Base-by-base conservation (phyloP, 108 stramenopile genomes). In the Cyclotella distinguenda region DNA sequence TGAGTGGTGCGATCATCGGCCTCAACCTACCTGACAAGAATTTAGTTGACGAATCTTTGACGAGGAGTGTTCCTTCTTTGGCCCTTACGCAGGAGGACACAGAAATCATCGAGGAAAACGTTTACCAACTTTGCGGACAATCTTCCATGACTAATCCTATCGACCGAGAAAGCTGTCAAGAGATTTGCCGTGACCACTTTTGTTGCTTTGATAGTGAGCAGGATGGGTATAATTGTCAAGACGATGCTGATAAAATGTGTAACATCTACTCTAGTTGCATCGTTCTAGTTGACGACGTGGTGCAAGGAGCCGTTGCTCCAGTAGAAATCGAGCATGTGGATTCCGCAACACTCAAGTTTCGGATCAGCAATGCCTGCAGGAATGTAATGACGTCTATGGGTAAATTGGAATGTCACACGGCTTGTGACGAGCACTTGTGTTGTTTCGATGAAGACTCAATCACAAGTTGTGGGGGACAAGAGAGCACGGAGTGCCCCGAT, bases 141-240 rank as follows among this genome's bases (percentile, higher is more conserved):
- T 53, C 43, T 13, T 32, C 60, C 3, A 22, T 72, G 21, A 26
- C 15, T 0, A 47, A 35, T 1, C 32, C 40, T 15, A 26, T 9
- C 13, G 70, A 62, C 4, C 53, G 70, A n/a, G 43, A 34, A 50
- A 60, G 48, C 31, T 72, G 70, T 52, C 70, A 72, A 47, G 39
- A 53, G 31, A 35, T 56, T n/a, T 72, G 70, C 28, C 61, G 57
- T 49, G 55, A 54, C 38, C 70, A 72, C 34, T 57, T 72, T 30
- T 72, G 70, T 23, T 72, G 70, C 39, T 63, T 72, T 49, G 70
- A 63, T 25, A 26, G 56, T 18, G 54, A 52, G 8, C 45, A 54
- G 12, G 53, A 55, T 47, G 52, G 44, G 13, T 57, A 72, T 31
- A 72, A 64, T 49, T 72, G 70, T 22, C 61, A 35, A 13, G 38